Evolutionary conservation across 306 rosid genomes (phyloP), one percentile per base, ranked within the genome.

Genomic region (Erythrophleum fordii): DNA sequence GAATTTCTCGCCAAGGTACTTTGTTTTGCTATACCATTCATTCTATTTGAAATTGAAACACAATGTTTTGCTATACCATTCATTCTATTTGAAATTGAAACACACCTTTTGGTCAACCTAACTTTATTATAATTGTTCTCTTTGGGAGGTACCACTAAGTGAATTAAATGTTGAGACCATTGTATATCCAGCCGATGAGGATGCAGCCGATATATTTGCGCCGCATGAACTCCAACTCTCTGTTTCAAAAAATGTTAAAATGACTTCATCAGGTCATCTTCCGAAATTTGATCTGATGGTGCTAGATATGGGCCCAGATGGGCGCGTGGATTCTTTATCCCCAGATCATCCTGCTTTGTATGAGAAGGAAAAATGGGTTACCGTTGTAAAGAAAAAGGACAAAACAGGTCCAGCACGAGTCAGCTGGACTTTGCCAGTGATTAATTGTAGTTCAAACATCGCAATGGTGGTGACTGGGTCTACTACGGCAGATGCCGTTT

Each of bases 261-360:
- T 58, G 34, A 4, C 23, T 4, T 0, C 11, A 25, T n/a, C n/a
- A 13, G 23, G 11, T 7, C 34, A 58, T 17, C 64, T 58, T 58
- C 64, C 64, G 0, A 58, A 58, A 23, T 58, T 58, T 34, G 64
- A 58, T 7, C 64, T 59, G 10, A 81, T 83, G 88, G 87, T 90
- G 48, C 79, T 90, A 18, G 94, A 92, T 6, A 83, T 90, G 94
- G 92, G 92, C 44, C 92, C 94, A 41, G 90, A 90, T 83, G 94
- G 94, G 25, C 92, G 86, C 11, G 87, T 90, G 26, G 94, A 89
- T 65, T 90, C 94, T 48, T 83, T 90, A 9, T 83, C 87, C 78
- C 94, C 94, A 3, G 89, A 88, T 16, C 92, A 90, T 77, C 82
- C 84, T 26, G 0, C 25, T 59, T 37, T 59, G 13, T 9, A 59